A percentile compares a stretch with the other conserved stretches of the same genome.
Evolutionary conservation across 768 basidiomycete species (phyloP).

Genomic region (Tylopilus subfusipes): DNA sequence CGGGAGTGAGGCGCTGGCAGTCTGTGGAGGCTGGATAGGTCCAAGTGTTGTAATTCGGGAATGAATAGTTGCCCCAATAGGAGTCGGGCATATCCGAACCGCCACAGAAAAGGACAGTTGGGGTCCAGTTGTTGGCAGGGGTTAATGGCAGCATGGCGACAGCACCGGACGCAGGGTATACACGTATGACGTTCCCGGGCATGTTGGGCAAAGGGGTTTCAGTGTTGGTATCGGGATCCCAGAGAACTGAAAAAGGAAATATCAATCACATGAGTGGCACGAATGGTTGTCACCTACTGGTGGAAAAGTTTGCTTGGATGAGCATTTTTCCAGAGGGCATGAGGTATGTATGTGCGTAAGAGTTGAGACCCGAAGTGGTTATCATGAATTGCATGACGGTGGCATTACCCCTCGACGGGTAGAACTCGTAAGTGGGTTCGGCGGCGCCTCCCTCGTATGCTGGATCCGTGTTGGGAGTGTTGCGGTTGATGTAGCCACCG

Average conservation of each 20-base stretch:
- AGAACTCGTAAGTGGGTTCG: constrained; percentile 83
- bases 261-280: not conserved
- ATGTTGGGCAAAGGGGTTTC: constrained; percentile 67
- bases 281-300: constrained; percentile 16
- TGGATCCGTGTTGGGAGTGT: constrained; percentile 67
- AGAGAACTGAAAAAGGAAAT: constrained; percentile 35
- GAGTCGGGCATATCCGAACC: constrained; percentile 75
- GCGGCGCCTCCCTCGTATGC: constrained; percentile 61
- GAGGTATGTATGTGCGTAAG: constrained; percentile 71
- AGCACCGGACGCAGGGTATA: constrained; percentile 91
- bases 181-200: constrained; percentile 70
- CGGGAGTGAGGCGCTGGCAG: constrained; percentile 84
- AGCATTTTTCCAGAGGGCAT: constrained; percentile 77
- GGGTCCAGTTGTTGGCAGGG: constrained; percentile 81
- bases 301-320: constrained; percentile 68
- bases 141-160: constrained; percentile 89
- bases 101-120: constrained; percentile 88
- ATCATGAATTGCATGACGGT: constrained; percentile 64
- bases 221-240: constrained; percentile 51
- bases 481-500: constrained; percentile 78
- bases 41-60: constrained; percentile 72
- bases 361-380: constrained; percentile 71
- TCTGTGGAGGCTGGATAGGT: constrained; percentile 64
- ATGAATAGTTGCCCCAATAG: constrained; percentile 76
- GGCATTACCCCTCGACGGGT: constrained; percentile 55